phyloP scores from a whole-genome alignment of 129 eudicot genomes.

The Pseudognaphalium luteoalbum region DNA sequence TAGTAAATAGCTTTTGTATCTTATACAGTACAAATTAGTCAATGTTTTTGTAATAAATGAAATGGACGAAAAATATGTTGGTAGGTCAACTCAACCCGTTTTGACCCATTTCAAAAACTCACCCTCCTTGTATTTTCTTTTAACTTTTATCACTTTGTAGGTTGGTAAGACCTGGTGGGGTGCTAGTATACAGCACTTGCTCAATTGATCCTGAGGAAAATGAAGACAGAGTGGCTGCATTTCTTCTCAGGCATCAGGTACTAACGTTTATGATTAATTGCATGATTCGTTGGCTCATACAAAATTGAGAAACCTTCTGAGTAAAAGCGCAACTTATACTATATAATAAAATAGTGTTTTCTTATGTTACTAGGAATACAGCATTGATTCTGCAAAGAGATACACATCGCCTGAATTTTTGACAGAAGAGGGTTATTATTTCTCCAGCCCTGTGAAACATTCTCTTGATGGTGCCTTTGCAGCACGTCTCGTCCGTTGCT shows the following conservation, averaged over 20 bases:
- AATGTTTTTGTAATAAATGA: neutral
- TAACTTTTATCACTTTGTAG: conserved; percentile 36
- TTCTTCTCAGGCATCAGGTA: conserved; percentile 80
- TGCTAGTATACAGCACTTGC: conserved; percentile 86
- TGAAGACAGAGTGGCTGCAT: conserved; percentile 81
- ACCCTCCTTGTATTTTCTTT: neutral
- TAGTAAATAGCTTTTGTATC: conserved; percentile 8
- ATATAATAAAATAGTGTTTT: neutral
- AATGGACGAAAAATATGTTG: neutral
- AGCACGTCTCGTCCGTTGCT: conserved; percentile 68
- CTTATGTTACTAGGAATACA: conserved; percentile 54
- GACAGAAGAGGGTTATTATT: conserved; percentile 59
- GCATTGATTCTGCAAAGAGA: conserved; percentile 62
- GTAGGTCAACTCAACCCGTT: neutral
- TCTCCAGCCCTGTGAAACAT: conserved; percentile 76
- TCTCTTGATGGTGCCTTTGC: conserved; percentile 96
- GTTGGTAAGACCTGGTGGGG: conserved; percentile 80
- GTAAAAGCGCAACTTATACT: neutral
- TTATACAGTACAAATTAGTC: neutral
- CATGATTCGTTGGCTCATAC: neutral
- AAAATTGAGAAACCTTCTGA: neutral
- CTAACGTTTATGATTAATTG: neutral
- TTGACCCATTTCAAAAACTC: neutral
- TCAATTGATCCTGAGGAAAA: conserved; percentile 92
- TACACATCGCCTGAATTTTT: conserved; percentile 60